Base-by-base conservation (phyloP, 2,329 filamentous ascomycete genomes). In the Colletotrichum sp. region DNA sequence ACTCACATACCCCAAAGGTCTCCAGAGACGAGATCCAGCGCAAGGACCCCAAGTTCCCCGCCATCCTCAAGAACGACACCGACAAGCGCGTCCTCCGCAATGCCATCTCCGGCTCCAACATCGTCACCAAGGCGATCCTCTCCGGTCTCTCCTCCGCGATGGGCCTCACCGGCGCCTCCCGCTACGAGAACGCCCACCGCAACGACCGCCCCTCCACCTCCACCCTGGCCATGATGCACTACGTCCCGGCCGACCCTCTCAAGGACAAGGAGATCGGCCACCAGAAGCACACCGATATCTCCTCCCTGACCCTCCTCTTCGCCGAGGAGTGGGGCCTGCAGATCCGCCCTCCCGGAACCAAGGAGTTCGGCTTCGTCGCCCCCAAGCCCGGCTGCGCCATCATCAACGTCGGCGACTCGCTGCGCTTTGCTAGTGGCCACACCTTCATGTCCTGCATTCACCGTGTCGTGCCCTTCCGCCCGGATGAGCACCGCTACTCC, bases 261-360 rank as follows among this genome's bases (percentile, higher is more conserved):
- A 76, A 80, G 68, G 83, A 86, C 77, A 83, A 85, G 77, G 85
- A 86, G 79, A 85, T 90, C 78, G 88, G 88, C 28, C 89, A 90
- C 83, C 87, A 90, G 83, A 90, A 89, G 83, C 89, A 91, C 84
- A 91, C 90, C 28, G 90, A 91, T 83, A 88, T 91, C 82, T 87
- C 88, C 80, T 88, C 88, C 22, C 83, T 91, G 52, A 91, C 90
- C 8, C 82, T 91, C 63, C 86, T 92, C 57, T 91, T 91, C 85
- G 86, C 84, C 79, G 86, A 90, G 82, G 86, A 90, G 82, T 90
- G 88, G 88, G 90, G 90, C 8, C 86, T 92, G 34, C 90, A 92
- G 82, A 86, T 91, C 77, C 87, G 88, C 5, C 88, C 89, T 1
- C 89, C 89, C 4, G 81, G 81, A 13, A 75, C 79, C 36, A 83